phyloP scores from a whole-genome alignment of 2,329 filamentous ascomycete genomes.

The Colletotrichum lentis region DNA sequence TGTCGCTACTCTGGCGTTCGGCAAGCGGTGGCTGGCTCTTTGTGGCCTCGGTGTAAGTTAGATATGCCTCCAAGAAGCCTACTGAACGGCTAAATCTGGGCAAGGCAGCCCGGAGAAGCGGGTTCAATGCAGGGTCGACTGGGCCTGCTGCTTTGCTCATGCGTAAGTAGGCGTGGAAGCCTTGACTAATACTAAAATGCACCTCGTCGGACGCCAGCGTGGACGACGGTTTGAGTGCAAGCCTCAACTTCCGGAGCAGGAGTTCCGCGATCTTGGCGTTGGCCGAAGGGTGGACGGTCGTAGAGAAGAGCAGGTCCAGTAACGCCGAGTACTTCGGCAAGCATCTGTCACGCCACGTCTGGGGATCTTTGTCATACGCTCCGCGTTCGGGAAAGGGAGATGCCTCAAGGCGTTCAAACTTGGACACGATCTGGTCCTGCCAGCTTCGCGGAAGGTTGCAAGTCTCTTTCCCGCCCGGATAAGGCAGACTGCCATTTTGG shows the following conservation, averaged over 20 bases:
- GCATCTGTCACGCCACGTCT: conserved; percentile 69
- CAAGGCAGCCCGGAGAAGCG: conserved; percentile 71
- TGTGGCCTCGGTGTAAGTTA: conserved; percentile 60
- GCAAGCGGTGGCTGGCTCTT: conserved; percentile 34
- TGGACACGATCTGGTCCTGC: conserved; percentile 76
- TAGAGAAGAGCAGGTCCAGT: conserved; percentile 68
- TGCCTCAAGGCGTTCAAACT: conserved; percentile 71
- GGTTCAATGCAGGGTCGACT: conserved; percentile 69
- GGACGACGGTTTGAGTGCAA: conserved; percentile 69
- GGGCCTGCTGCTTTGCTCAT: conserved; percentile 68
- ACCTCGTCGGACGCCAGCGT: conserved; percentile 68
- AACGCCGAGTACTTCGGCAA: conserved; percentile 74
- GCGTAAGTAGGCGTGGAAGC: conserved; percentile 75
- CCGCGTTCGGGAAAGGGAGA: conserved; percentile 72
- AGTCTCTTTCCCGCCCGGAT: conserved; percentile 59
- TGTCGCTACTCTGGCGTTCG: conserved; percentile 45
- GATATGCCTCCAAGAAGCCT: conserved; percentile 71
- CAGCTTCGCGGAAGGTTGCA: conserved; percentile 70
- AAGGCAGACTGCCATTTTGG: conserved; percentile 62
- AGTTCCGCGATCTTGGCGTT: conserved; percentile 72
- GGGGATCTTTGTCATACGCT: conserved; percentile 68
- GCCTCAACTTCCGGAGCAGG: conserved; percentile 70
- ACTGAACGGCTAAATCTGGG: conserved; percentile 70
- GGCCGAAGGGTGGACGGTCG: conserved; percentile 71
- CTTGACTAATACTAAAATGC: conserved; percentile 78